Base-by-base conservation (phyloP, 805 yeast species). In the Grigorovia jiainica region DNA sequence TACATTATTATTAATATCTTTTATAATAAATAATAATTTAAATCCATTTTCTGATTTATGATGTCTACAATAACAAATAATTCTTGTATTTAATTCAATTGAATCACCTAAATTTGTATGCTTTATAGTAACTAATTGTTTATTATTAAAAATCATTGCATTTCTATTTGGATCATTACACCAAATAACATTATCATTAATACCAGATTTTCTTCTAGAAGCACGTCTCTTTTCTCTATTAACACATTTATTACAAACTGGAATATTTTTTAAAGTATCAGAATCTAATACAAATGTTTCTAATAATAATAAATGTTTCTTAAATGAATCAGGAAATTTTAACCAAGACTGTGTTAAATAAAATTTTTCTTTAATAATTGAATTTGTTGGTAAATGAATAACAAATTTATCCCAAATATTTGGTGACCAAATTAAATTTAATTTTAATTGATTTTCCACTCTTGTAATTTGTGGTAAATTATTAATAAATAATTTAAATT, bases 41-140 rank as follows among this genome's bases (percentile, higher is more conserved):
- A 89, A 90, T 1, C 98, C 98, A 33, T 73, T 73, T n/a, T 79
- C 68, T 47, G 89, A 95, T 49, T 79, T 78, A 63, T 92, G 98
- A 63, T 92, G 98, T 49, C 97, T 77, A 65, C 97, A 92, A 60
- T 92, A 90, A 63, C 98, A 90, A 8, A 90, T 90, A 34, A 92
- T 77, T 62, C 98, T 76, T 19, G 95, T 67, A 17, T 76, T 75
- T 4, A 78, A 58, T 39, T 72, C 77, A 16, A 76, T 53, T 2
- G 34, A 16, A 25, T 34, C 42, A 2, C 16, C 17, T 18, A 30
- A 15, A 23, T 43, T 37, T 11, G 31, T 27, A 27, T 27, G 31
- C n/a, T 11, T 27, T 27, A 55, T 48, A 41, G 86, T 76, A 33
- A 87, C 73, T 19, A 92, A 73, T 63, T 90, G 97, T 54, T 86